Evolutionary conservation across 129 eudicot species (phyloP), one percentile per base, ranked within the genome.

Genomic region (Sambucus nigra): DNA sequence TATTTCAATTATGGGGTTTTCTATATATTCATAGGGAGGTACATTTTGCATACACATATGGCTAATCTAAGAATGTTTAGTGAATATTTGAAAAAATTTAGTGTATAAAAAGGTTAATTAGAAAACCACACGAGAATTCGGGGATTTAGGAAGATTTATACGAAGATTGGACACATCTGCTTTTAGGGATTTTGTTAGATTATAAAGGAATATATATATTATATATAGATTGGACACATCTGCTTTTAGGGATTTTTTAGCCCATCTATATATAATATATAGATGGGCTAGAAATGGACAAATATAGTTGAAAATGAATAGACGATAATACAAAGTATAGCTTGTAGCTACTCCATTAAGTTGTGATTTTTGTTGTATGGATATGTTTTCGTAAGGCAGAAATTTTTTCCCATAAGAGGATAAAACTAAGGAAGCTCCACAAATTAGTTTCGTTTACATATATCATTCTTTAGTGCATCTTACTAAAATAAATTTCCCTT

Each of bases 111-210:
- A 42, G 16, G 21, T 3, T 42, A 42, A 42, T 13, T 42, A 35
- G 19, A n/a, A 42, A 42, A 42, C 48, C 19, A 42, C 1, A 16
- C 16, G 48, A 5, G 48, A 18, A 13, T 42, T 42, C 16, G 48
- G 19, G 48, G 48, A 42, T 42, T 42, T 42, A 13, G 48, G 48
- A 42, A 42, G 48, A 42, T 42, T 42, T 42, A 18, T 16, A 14
- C 16, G 20, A 42, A 42, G 48, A 42, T 42, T 42, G 14, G 18
- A 17, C 47, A 42, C 1, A 13, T 14, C 5, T 15, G 20, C 17
- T n/a, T 4, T 42, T 42, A 16, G 48, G 47, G 48, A 16, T 42
- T 42, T 16, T 11, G 5, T 5, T 31, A 31, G 1, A 31, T 11
- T 31, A 5, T n/a, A 6, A 31, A 31, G 38, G 38, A 31, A 31